phyloP scores from a whole-genome alignment of 805 yeast species.

The Starmerella potacharoeniae region DNA sequence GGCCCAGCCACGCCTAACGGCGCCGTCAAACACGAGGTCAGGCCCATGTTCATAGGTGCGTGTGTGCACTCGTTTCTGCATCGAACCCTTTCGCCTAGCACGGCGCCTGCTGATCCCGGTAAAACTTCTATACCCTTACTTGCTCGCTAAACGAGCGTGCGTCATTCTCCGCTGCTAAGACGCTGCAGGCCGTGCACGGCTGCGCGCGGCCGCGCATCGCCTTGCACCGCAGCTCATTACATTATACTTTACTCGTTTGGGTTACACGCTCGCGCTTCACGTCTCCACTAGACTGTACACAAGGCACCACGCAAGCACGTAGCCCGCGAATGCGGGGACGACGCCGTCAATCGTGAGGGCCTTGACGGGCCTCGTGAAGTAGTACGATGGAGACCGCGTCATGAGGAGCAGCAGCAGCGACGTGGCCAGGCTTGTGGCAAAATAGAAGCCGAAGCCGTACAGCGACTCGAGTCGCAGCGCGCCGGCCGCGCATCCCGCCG shows the following conservation, averaged over 20 bases:
- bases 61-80: not conserved
- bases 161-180: not conserved
- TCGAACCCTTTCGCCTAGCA: not conserved
- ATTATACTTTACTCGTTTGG: too few species aligned
- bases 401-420: conserved; percentile 23
- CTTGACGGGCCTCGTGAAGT: conserved; percentile 5
- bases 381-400: conserved; percentile 2
- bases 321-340: conserved; percentile 18
- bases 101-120: not conserved
- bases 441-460: conserved; percentile 38
- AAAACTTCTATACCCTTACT: not conserved
- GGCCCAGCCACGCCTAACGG: not conserved
- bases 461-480: conserved; percentile 41
- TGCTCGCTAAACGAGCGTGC: not conserved
- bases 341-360: conserved; percentile 14
- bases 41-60: not conserved
- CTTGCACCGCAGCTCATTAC: not conserved
- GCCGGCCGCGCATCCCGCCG: conserved; percentile 46
- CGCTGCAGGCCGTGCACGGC: not conserved
- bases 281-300: conserved; percentile 19
- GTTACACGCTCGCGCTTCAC: not conserved
- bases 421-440: conserved; percentile 16
- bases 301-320: conserved; percentile 22
- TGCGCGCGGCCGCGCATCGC: not conserved
- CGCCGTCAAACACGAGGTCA: not conserved